phyloP scores from a whole-genome alignment of 1,284 basidiomycete species.

The Amylostereum areolatum region DNA sequence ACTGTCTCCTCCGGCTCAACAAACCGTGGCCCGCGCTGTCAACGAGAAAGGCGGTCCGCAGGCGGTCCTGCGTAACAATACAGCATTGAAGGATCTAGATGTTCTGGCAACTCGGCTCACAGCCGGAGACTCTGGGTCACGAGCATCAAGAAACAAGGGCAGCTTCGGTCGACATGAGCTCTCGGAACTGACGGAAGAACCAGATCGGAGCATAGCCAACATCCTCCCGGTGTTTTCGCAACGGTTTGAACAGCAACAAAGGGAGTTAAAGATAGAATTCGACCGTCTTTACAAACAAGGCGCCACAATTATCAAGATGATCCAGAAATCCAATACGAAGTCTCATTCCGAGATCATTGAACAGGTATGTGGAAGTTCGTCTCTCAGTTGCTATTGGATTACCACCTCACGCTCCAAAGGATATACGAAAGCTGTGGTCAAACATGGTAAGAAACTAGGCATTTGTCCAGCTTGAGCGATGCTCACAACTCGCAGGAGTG shows the following conservation, averaged over 20 bases:
- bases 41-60: no score
- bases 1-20: no score
- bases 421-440: neutral
- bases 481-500: conserved; percentile 19
- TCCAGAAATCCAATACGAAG: neutral
- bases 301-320: neutral
- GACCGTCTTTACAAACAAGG: neutral
- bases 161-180: no score
- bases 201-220: no score
- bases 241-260: neutral
- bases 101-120: no score
- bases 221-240: no score
- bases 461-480: neutral
- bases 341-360: neutral
- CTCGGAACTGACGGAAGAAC: no score
- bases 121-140: no score
- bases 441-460: neutral
- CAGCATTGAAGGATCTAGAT: no score
- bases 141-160: no score
- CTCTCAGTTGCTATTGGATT: neutral
- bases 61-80: no score
- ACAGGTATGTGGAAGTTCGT: neutral
- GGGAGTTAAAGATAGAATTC: neutral
- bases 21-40: no score
- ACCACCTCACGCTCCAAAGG: neutral